phyloP scores from a whole-genome alignment of 2,329 filamentous ascomycete genomes.

The Cytospora mali region DNA sequence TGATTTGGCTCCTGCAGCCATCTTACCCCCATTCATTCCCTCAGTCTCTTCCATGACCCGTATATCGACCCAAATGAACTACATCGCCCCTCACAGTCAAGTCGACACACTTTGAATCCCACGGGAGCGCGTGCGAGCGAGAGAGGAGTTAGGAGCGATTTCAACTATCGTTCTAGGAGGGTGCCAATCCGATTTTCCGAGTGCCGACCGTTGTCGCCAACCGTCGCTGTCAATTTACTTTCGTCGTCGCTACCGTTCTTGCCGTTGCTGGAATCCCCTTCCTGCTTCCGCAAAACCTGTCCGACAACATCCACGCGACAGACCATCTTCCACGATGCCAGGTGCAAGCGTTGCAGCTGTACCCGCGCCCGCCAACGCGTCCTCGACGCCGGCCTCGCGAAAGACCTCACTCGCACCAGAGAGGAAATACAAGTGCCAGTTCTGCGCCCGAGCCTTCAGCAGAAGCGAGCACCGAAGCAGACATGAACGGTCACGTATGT shows the following conservation, averaged over 20 bases:
- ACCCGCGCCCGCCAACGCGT: conserved; percentile 64
- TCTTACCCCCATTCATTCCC: conserved; percentile 43
- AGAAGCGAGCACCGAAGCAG: conserved; percentile 95
- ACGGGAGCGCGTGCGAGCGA: conserved; percentile 68
- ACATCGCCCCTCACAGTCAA: conserved; percentile 51
- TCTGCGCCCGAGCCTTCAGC: conserved; percentile 96
- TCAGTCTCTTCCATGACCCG: conserved; percentile 57
- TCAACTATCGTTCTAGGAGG: conserved; percentile 61
- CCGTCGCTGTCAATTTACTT: conserved; percentile 27
- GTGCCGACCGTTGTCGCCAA: conserved; percentile 36
- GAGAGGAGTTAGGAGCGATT: conserved; percentile 52
- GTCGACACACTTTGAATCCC: conserved; percentile 71
- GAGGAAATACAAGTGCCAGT: conserved; percentile 99
- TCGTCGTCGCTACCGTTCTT: conserved; percentile 33
- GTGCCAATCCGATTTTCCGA: conserved; percentile 37
- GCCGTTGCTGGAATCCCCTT: conserved; percentile 25
- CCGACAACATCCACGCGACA: conserved; percentile 37
- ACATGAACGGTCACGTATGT: conserved; percentile 98
- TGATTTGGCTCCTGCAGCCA: conserved; percentile 37
- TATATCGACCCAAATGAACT: conserved; percentile 56
- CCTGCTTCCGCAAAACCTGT: conserved; percentile 28
- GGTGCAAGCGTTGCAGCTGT: conserved; percentile 68
- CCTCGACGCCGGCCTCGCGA: conserved; percentile 65
- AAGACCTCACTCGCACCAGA: conserved; percentile 80
- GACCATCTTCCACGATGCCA: conserved; percentile 60